These are phyloP conservation scores for Aspergillus egyptiacus DNA, from an alignment of 495 filamentous ascomycete genomes.

Conservation along the genomic window DNA sequence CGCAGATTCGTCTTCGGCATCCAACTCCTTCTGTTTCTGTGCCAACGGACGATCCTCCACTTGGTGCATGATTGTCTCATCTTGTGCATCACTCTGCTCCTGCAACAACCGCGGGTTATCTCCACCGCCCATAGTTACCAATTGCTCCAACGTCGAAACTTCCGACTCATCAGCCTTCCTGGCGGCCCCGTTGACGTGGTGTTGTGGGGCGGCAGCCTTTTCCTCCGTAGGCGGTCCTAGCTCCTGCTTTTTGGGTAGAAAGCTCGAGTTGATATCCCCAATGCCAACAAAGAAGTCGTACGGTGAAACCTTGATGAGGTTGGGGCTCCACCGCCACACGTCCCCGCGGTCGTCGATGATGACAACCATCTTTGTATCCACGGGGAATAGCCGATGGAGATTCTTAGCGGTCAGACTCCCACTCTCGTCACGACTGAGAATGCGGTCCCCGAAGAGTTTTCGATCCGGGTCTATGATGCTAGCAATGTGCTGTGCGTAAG, in stretches of 20 bases:
- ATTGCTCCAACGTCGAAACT: constrained; percentile 62
- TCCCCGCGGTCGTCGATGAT: constrained; percentile 98
- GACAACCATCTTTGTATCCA: constrained; percentile 97
- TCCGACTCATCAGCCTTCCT: constrained; percentile 26
- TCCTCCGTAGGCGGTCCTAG: constrained; percentile 36
- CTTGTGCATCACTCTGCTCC: constrained; percentile 73
- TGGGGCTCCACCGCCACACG: constrained; percentile 93
- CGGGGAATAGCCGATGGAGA: constrained; percentile 85
- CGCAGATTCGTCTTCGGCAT: constrained; percentile 67
- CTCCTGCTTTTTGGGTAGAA: constrained; percentile 83
- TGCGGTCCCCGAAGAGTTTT: constrained; percentile 86
- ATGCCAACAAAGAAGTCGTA: constrained; percentile 99
- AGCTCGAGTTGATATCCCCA: constrained; percentile 98
- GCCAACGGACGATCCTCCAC: constrained; percentile 80
- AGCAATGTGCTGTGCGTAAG: constrained; percentile 87
- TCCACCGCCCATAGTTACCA: constrained; percentile 69
- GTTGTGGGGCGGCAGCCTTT: constrained; percentile 22
- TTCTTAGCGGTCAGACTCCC: constrained; percentile 86
- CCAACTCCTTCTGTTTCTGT: constrained; percentile 80
- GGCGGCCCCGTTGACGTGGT: constrained; percentile 33
- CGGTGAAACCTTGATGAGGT: constrained; percentile 88
- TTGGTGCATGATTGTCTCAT: constrained; percentile 80
- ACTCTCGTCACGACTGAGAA: constrained; percentile 94
- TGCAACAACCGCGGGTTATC: constrained; percentile 66
- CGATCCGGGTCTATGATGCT: constrained; percentile 86